phyloP scores from a whole-genome alignment of 352 stramenopile species.

The Globisporangium mamillatum region DNA sequence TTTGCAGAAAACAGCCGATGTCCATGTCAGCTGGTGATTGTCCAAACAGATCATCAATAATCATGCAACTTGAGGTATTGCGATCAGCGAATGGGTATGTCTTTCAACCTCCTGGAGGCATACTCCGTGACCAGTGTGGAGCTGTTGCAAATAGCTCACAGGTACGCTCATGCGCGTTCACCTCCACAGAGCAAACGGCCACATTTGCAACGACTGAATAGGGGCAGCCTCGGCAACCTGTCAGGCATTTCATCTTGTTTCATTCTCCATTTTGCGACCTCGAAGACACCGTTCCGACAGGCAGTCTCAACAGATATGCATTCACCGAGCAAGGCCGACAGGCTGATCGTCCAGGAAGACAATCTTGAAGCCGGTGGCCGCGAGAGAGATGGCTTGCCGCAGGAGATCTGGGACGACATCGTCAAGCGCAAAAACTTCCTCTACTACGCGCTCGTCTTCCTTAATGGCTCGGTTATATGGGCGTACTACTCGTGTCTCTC shows the following conservation, averaged over 20 bases:
- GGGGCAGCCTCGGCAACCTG: background rate
- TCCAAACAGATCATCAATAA: background rate
- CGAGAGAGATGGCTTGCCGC: slow-evolving; percentile 38
- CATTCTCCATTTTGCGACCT: slow-evolving; percentile 1
- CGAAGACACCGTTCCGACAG: background rate
- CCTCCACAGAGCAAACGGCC: background rate
- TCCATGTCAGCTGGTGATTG: background rate
- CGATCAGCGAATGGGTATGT: background rate
- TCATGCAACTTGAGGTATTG: background rate
- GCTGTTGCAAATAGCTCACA: background rate
- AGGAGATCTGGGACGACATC: slow-evolving; percentile 63
- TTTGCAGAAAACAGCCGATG: background rate
- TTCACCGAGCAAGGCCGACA: slow-evolving; percentile 32
- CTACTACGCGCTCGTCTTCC: slow-evolving; percentile 66
- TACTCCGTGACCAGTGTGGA: no score
- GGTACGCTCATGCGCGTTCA: no score
- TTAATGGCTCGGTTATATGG: slow-evolving; percentile 71
- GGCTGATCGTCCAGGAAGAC: slow-evolving; percentile 29
- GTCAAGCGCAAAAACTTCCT: slow-evolving; percentile 45
- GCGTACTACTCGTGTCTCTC: slow-evolving; percentile 76
- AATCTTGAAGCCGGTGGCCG: slow-evolving; percentile 16
- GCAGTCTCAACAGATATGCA: background rate
- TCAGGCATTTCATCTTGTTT: background rate
- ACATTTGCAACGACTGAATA: background rate
- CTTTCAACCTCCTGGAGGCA: background rate